Percentiles rank a stretch among this genome's conserved stretches.
Evolutionary conservation across 305 asterid genomes (phyloP).

Genomic region (Withania somnifera): DNA sequence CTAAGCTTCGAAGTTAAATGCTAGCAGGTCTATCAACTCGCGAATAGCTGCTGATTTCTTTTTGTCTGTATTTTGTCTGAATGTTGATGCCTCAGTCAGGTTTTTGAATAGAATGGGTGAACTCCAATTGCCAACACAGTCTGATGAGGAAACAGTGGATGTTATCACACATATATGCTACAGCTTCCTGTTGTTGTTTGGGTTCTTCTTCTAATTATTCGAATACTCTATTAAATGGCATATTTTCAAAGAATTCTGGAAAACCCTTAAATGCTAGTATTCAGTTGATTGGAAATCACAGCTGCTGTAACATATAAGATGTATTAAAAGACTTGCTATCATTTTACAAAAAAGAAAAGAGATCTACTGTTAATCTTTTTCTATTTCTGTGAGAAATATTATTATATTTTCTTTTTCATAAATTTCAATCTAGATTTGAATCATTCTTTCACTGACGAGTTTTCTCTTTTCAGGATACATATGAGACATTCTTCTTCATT

Average conservation of each 20-base stretch:
- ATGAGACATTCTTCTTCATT: conserved; percentile 82
- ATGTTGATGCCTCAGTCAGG: not conserved
- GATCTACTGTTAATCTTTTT: not conserved
- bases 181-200: not conserved
- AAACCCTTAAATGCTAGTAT: not conserved
- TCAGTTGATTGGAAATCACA: not conserved
- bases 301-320: not conserved
- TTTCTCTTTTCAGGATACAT: conserved; percentile 60
- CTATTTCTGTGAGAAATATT: not conserved
- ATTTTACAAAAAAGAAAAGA: not conserved
- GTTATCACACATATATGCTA: not conserved
- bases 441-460: not conserved
- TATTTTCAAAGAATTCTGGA: not conserved
- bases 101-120: not conserved
- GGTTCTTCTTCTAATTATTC: not conserved
- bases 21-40: not conserved
- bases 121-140: not conserved
- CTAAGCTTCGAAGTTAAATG: not conserved
- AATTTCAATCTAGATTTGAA: not conserved
- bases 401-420: not conserved
- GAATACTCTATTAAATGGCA: not conserved
- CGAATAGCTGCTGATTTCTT: not conserved
- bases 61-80: not conserved
- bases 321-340: not conserved
- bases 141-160: not conserved